Conservation (phyloP, 2,329 filamentous ascomycete genomes). For the Paecilomyces fulvus region DNA sequence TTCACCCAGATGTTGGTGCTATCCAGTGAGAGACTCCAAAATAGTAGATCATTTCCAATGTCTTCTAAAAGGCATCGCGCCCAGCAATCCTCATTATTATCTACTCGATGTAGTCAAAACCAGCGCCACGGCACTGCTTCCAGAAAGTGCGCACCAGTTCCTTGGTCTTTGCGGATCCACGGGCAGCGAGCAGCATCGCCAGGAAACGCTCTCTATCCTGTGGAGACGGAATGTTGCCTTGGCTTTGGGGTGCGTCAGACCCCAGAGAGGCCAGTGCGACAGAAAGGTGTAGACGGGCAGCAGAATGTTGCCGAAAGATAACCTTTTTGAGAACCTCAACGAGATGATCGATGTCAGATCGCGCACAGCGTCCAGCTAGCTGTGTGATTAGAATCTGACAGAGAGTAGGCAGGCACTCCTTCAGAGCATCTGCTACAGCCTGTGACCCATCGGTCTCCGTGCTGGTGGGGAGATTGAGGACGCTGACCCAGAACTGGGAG, state of each 20-base stretch:
- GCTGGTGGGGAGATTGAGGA: constrained; percentile 25
- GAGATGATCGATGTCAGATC: constrained; percentile 37
- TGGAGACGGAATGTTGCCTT: constrained; percentile 14
- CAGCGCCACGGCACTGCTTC: constrained; percentile 35
- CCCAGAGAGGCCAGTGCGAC: constrained; percentile 26
- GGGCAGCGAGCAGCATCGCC: constrained; percentile 28
- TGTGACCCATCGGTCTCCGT: constrained; percentile 13
- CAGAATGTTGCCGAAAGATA: constrained; percentile 33
- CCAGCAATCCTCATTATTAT: not conserved
- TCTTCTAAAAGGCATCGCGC: not conserved
- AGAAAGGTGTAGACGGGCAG: constrained; percentile 29
- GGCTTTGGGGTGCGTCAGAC: constrained; percentile 10
- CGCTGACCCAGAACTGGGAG: constrained; percentile 35
- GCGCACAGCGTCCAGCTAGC: constrained; percentile 35
- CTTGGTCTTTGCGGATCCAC: constrained; percentile 31
- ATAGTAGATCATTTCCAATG: not conserved
- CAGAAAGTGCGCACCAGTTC: constrained; percentile 35
- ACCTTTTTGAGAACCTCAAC: constrained; percentile 33
- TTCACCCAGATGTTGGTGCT: not conserved
- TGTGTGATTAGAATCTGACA: constrained; percentile 33
- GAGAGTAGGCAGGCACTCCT: constrained; percentile 28
- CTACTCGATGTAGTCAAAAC: constrained; percentile 29
- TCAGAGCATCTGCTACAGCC: constrained; percentile 21
- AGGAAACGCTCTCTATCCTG: constrained; percentile 35
- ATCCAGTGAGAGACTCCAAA: not conserved